Conservation (phyloP, 495 filamentous ascomycete genomes). For the Friedmanniomyces endolithicus region DNA sequence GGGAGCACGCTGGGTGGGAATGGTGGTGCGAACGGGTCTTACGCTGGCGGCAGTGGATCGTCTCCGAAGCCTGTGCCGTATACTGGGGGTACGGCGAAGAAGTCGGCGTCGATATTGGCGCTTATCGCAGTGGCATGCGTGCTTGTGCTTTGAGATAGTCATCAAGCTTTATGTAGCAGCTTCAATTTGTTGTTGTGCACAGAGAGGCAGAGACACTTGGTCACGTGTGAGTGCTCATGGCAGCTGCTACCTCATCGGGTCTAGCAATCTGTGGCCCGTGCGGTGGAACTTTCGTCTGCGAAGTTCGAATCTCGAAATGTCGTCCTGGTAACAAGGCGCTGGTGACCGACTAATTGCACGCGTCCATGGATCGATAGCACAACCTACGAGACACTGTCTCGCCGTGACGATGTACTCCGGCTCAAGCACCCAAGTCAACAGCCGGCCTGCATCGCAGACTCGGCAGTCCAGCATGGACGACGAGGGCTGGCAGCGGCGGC, state of each 20-base stretch:
- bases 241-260: too few species aligned
- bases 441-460: not conserved
- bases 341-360: too few species aligned
- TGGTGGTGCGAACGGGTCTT: not conserved
- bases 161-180: too few species aligned
- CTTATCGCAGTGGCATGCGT: not conserved
- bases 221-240: too few species aligned
- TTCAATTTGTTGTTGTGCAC: too few species aligned
- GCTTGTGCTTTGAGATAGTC: not conserved
- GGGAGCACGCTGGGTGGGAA: not conserved
- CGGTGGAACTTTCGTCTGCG: too few species aligned
- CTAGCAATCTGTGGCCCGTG: too few species aligned
- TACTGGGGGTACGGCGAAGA: not conserved
- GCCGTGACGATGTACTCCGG: not conserved
- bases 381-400: not conserved
- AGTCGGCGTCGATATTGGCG: not conserved
- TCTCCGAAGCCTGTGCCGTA: not conserved
- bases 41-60: not conserved
- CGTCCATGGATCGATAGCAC: not conserved
- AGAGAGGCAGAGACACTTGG: too few species aligned
- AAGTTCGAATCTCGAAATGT: too few species aligned
- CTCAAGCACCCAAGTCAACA: not conserved
- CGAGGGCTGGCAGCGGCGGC: not conserved
- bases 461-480: conserved; percentile 2
- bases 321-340: too few species aligned